Conservation (phyloP, 768 basidiomycete species). For the Psilocybe sp. region DNA sequence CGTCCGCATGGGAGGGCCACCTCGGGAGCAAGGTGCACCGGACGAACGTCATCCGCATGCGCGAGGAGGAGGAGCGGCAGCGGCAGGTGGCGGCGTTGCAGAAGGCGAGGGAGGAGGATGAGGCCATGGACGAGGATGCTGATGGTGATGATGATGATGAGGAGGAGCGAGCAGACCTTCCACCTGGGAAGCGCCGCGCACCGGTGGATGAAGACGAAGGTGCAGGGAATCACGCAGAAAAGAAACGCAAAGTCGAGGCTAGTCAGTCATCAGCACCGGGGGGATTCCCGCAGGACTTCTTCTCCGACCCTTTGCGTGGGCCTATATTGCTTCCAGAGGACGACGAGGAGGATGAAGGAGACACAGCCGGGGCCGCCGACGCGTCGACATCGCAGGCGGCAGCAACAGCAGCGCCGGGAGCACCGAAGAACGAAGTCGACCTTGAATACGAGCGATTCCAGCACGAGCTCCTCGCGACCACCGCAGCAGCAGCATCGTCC, state of each 20-base stretch:
- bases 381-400: slow-evolving; percentile 7
- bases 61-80: slow-evolving; percentile 48
- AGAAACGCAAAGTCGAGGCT: slow-evolving; percentile 16
- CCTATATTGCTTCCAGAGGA: slow-evolving; percentile 39
- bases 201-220: slow-evolving; percentile 20
- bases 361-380: neutral
- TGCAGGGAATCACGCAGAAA: slow-evolving; percentile 9
- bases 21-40: slow-evolving; percentile 79
- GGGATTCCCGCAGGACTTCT: slow-evolving; percentile 68
- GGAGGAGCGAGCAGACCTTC: slow-evolving; percentile 14
- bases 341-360: slow-evolving; percentile 26
- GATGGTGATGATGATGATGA: slow-evolving; percentile 32
- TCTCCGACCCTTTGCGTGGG: slow-evolving; percentile 69
- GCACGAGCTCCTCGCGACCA: slow-evolving; percentile 49
- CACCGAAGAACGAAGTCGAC: slow-evolving; percentile 45
- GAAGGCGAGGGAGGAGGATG: slow-evolving; percentile 20
- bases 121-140: slow-evolving; percentile 19
- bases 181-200: slow-evolving; percentile 17
- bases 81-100: slow-evolving; percentile 36
- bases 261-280: slow-evolving; percentile 8
- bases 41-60: slow-evolving; percentile 56
- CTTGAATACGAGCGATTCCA: slow-evolving; percentile 76
- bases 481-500: slow-evolving; percentile 24
- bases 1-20: slow-evolving; percentile 86
- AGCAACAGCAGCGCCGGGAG: slow-evolving; percentile 11